Evolutionary conservation across 2,329 filamentous ascomycete species (phyloP), one percentile per base, ranked within the genome.

Genomic region (Aureobasidium sp.): DNA sequence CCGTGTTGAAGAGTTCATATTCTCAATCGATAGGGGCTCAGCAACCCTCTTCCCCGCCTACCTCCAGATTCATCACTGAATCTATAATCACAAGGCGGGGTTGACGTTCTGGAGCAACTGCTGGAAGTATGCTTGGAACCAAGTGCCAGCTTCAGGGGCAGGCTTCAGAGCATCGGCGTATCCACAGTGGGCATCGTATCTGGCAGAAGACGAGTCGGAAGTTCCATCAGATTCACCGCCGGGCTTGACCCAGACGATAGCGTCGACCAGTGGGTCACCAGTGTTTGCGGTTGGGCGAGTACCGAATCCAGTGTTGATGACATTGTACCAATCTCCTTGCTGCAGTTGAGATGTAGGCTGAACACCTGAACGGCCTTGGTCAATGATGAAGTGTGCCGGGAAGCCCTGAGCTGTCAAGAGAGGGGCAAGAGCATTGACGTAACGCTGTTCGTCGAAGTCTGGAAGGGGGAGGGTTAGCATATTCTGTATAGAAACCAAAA

Each of bases 191-290:
- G 72, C 72, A 69, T 85, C 82, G 22, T 59, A 59, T 49, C 56
- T 59, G 19, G 56, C 14, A 22, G 53, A 47, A 14, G 60, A 15
- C 15, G 54, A 33, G 37, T 62, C 52, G 14, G 53, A 62, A 19
- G 63, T 62, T 24, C 63, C 63, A 62, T 82, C 79, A 61, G 75
- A 76, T 70, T 82, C 80, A 60, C 79, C 79, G 65, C 86, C 86
- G 5, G 86, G 86, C 79, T 88, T 89, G 67, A 88, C 76, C 86
- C 86, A 88, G 62, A 88, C 85, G 66, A 88, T 85, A 44, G 85
- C 84, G 70, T 89, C 86, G 37, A 81, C 77, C 19, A 85, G 75
- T 1, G 73, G 69, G 65, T 84, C 79, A 15, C 82, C 83, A 9
- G 85, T 88, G 69, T 82, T 76, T n/a, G 83, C 78, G 3, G 81